Conservation (phyloP, 345 rosid genomes). For the Eutrema japonicum region DNA sequence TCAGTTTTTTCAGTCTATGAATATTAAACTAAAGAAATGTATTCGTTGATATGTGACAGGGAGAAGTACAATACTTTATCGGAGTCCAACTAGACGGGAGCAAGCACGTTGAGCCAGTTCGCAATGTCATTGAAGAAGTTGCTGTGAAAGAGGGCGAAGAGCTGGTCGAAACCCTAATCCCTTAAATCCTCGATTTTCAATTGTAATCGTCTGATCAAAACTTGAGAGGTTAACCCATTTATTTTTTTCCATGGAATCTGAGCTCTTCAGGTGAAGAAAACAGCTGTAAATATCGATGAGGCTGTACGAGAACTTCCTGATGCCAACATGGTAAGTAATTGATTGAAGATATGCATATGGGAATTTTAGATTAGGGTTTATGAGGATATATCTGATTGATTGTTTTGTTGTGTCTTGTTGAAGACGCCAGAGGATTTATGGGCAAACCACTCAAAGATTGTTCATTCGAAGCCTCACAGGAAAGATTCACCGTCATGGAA, state of each 20-base stretch:
- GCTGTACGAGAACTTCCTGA: conserved; percentile 96
- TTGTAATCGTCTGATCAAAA: background rate
- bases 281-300: conserved; percentile 87
- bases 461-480: conserved; percentile 88
- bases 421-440: conserved; percentile 97
- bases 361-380: conserved; percentile 18
- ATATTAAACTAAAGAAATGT: background rate
- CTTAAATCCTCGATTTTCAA: conserved; percentile 4
- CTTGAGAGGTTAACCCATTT: background rate
- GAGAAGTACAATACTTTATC: conserved; percentile 96
- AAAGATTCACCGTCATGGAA: conserved; percentile 72
- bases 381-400: conserved; percentile 4
- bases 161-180: conserved; percentile 50
- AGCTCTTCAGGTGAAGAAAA: conserved; percentile 67
- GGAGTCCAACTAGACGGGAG: conserved; percentile 98
- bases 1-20: background rate
- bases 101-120: conserved; percentile 83
- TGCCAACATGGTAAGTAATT: conserved; percentile 71
- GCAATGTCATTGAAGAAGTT: conserved; percentile 64
- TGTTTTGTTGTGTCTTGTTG: conserved; percentile 16
- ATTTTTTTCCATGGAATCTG: background rate
- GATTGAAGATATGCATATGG: background rate
- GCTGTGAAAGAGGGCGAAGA: conserved; percentile 72
- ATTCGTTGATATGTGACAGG: conserved; percentile 50
- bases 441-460: conserved; percentile 81